Conservation (phyloP, 495 filamentous ascomycete species). For the Aspergillus ostianus region DNA sequence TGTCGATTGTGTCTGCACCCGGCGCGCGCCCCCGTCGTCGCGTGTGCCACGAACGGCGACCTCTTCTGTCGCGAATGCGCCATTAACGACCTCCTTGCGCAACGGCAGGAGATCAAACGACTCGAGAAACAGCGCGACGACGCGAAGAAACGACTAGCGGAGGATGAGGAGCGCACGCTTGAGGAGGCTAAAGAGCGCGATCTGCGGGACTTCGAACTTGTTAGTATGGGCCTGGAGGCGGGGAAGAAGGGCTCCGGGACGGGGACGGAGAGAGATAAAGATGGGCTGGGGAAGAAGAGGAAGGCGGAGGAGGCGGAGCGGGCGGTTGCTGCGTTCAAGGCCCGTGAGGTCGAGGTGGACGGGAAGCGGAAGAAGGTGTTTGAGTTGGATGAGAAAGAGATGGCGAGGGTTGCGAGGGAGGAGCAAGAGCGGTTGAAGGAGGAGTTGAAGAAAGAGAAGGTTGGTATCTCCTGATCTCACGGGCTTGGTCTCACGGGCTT, state of each 20-base stretch:
- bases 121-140: conserved; percentile 65
- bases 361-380: conserved; percentile 55
- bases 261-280: conserved; percentile 9
- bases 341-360: conserved; percentile 67
- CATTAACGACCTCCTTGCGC: conserved; percentile 82
- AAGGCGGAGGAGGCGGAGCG: conserved; percentile 29
- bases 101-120: conserved; percentile 90
- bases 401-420: conserved; percentile 65
- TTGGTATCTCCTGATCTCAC: conserved; percentile 24
- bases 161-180: conserved; percentile 39
- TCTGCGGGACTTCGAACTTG: conserved; percentile 39
- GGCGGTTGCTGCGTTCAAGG: conserved; percentile 36
- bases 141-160: conserved; percentile 37
- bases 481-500: background rate
- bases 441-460: conserved; percentile 74
- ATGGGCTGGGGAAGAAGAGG: conserved; percentile 19
- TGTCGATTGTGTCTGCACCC: conserved; percentile 88
- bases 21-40: conserved; percentile 80
- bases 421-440: conserved; percentile 67
- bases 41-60: conserved; percentile 72
- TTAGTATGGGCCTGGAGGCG: conserved; percentile 43
- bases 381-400: conserved; percentile 77
- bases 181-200: conserved; percentile 36
- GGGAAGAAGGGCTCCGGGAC: conserved; percentile 14
- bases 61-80: conserved; percentile 98